These are phyloP conservation scores for Annulohypoxylon stygium DNA, from an alignment of 495 filamentous ascomycete genomes.

Conservation along the genomic window DNA sequence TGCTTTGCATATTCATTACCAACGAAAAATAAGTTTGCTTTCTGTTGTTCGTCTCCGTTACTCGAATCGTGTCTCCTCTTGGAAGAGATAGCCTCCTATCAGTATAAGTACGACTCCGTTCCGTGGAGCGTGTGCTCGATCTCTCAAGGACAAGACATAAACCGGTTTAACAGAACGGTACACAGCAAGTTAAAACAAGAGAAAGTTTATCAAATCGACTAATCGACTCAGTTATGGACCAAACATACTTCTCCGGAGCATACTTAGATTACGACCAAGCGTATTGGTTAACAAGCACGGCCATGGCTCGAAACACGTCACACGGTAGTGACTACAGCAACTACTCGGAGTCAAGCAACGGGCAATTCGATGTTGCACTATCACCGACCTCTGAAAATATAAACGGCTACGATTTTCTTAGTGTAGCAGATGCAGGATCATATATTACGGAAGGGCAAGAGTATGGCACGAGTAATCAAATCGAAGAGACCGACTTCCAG, in stretches of 20 bases:
- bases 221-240: constrained; percentile 23
- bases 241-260: constrained; percentile 24
- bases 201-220: background rate
- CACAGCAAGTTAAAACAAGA: constrained; percentile 14
- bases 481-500: constrained; percentile 13
- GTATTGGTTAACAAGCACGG: constrained; percentile 34
- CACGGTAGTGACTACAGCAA: constrained; percentile 28
- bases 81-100: constrained; percentile 20
- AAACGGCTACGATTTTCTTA: constrained; percentile 9
- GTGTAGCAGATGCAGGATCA: constrained; percentile 1
- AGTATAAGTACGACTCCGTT: constrained; percentile 38
- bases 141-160: constrained; percentile 13
- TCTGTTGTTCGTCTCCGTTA: background rate
- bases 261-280: constrained; percentile 27
- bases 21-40: constrained; percentile 34
- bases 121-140: constrained; percentile 16
- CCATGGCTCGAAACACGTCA: constrained; percentile 36
- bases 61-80: constrained; percentile 8
- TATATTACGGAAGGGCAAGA: constrained; percentile 21
- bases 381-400: constrained; percentile 32
- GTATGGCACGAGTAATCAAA: constrained; percentile 19
- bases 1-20: constrained; percentile 18
- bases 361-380: constrained; percentile 33
- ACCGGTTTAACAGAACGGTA: constrained; percentile 31
- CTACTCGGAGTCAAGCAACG: constrained; percentile 41